phyloP scores from a whole-genome alignment of 345 rosid species.

The Chamaenerion angustifolium region DNA sequence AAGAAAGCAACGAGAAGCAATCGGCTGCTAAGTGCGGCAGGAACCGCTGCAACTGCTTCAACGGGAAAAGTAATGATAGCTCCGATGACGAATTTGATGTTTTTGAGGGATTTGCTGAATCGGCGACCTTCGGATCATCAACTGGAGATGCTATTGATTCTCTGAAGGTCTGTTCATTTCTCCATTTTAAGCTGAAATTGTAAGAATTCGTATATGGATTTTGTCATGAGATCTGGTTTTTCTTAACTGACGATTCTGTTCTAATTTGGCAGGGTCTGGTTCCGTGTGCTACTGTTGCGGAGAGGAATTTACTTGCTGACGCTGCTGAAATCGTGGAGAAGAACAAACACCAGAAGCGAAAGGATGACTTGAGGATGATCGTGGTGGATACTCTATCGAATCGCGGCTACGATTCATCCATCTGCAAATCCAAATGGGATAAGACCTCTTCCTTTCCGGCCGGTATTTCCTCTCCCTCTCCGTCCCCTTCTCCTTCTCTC shows the following conservation, averaged over 20 bases:
- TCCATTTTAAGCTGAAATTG: background rate
- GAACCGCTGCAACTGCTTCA: slow-evolving; percentile 89
- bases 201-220: background rate
- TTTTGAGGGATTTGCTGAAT: slow-evolving; percentile 30
- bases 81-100: slow-evolving; percentile 74
- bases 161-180: slow-evolving; percentile 45
- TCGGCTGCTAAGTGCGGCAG: slow-evolving; percentile 48
- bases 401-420: slow-evolving; percentile 55
- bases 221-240: too few species aligned
- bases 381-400: slow-evolving; percentile 46
- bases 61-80: slow-evolving; percentile 60
- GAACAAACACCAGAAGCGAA: slow-evolving; percentile 51
- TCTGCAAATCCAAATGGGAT: slow-evolving; percentile 96
- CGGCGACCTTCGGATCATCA: slow-evolving; percentile 26
- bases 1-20: slow-evolving; percentile 72
- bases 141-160: slow-evolving; percentile 35
- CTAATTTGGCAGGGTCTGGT: slow-evolving; percentile 43
- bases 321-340: slow-evolving; percentile 66
- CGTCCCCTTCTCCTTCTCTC: background rate
- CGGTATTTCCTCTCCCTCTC: slow-evolving; percentile 23
- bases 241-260: background rate
- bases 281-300: slow-evolving; percentile 49
- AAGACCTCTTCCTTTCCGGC: slow-evolving; percentile 59
- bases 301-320: slow-evolving; percentile 76
- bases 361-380: slow-evolving; percentile 58